Conservation (phyloP, 352 stramenopile species). For the Hyaloperonospora brassicae region DNA sequence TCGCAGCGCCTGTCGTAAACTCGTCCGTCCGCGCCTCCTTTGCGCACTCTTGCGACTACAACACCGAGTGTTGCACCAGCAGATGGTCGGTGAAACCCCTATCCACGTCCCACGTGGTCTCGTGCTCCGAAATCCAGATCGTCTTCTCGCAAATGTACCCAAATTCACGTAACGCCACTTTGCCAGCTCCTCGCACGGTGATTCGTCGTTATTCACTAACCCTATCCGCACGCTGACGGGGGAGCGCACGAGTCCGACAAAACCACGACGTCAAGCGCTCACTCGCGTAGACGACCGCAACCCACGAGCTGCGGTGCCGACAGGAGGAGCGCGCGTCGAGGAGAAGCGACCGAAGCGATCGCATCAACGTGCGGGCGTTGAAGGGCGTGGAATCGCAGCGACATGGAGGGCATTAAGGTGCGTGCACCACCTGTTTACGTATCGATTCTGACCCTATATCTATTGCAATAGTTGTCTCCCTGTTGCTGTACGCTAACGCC, state of each 20-base stretch:
- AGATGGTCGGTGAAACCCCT: no score
- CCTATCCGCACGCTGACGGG: slow-evolving; percentile 14
- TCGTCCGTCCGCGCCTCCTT: no score
- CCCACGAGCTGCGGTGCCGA: slow-evolving; percentile 2
- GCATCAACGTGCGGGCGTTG: neutral
- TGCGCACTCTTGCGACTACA: no score
- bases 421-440: neutral
- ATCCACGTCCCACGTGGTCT: no score
- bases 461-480: neutral
- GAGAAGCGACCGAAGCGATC: no score
- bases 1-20: no score
- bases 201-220: slow-evolving; percentile 16
- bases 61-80: no score
- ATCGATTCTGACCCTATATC: neutral
- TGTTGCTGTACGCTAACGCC: slow-evolving; percentile 23
- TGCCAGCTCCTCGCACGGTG: neutral
- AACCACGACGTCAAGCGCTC: slow-evolving; percentile 13
- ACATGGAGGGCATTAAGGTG: slow-evolving; percentile 61
- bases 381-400: neutral
- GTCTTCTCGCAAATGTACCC: neutral
- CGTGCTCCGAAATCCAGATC: neutral
- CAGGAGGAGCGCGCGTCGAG: neutral
- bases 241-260: slow-evolving; percentile 4
- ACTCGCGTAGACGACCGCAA: slow-evolving; percentile 18
- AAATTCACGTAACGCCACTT: slow-evolving; percentile 17